Percentiles rank a stretch among this genome's conserved stretches.
phyloP scores from a whole-genome alignment of 352 stramenopile species.

The Globisporangium ultimum region DNA sequence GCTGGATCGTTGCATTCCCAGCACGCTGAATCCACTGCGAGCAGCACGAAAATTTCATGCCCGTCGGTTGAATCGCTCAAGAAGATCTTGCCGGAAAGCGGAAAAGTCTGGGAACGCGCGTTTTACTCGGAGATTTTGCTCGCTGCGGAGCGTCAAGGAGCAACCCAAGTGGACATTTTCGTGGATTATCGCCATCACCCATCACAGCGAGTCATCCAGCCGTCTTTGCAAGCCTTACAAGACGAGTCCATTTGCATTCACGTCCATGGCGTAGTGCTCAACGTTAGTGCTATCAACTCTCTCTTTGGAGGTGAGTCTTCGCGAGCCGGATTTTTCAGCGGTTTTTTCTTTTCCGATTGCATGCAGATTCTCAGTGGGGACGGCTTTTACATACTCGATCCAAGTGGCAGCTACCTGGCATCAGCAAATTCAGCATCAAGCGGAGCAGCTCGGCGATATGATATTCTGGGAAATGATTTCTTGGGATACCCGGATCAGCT shows the following conservation, averaged over 20 bases:
- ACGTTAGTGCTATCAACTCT: constrained; percentile 43
- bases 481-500: constrained; percentile 69
- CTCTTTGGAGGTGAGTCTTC: constrained; percentile 52
- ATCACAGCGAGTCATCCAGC: constrained; percentile 61
- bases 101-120: constrained; percentile 31
- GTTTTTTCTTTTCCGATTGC: constrained; percentile 68
- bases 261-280: constrained; percentile 57
- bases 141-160: constrained; percentile 47
- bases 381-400: constrained; percentile 78
- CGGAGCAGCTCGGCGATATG: constrained; percentile 49
- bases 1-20: constrained; percentile 61
- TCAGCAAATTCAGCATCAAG: not conserved
- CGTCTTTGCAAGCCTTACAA: constrained; percentile 69
- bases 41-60: constrained; percentile 42
- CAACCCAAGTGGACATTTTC: constrained; percentile 62
- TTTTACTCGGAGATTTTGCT: constrained; percentile 63
- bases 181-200: constrained; percentile 64
- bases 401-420: constrained; percentile 42
- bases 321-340: constrained; percentile 46
- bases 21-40: constrained; percentile 57
- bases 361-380: constrained; percentile 77
- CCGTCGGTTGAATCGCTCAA: constrained; percentile 35
- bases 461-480: constrained; percentile 60
- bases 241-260: constrained; percentile 68
- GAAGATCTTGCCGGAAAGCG: constrained; percentile 30